These are phyloP conservation scores for Mollisiaceae sp. DNA, from an alignment of 2,329 filamentous ascomycete species.

Conservation along the genomic window DNA sequence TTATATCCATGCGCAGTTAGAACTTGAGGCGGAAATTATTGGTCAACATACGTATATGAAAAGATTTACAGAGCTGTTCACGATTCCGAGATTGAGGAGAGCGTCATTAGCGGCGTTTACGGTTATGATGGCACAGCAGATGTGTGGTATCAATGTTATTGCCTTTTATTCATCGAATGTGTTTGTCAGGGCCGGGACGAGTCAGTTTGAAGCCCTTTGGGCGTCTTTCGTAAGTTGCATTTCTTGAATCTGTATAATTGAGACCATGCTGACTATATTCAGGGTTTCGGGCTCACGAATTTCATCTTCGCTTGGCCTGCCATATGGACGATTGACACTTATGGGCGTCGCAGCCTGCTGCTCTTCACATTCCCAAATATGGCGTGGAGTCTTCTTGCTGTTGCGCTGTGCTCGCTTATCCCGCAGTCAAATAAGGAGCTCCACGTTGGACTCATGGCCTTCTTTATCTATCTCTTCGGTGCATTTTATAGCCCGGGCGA, in stretches of 20 bases:
- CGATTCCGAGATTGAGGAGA: constrained; percentile 69
- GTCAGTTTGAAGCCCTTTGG: constrained; percentile 8
- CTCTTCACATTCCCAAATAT: constrained; percentile 69
- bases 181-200: constrained; percentile 56
- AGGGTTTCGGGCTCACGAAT: constrained; percentile 69
- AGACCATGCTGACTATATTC: constrained; percentile 54
- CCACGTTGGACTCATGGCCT: constrained; percentile 58
- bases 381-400: constrained; percentile 67
- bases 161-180: constrained; percentile 75
- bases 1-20: constrained; percentile 60
- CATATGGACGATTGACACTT: constrained; percentile 68
- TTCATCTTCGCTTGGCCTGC: constrained; percentile 64
- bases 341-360: constrained; percentile 62
- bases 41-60: constrained; percentile 57
- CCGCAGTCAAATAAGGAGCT: constrained; percentile 42
- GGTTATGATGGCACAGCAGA: constrained; percentile 60
- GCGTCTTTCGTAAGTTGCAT: not conserved
- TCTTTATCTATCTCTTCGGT: constrained; percentile 69
- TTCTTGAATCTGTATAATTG: constrained; percentile 48
- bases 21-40: constrained; percentile 48
- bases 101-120: constrained; percentile 78
- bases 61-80: constrained; percentile 71
- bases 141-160: constrained; percentile 63
- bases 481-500: constrained; percentile 56
- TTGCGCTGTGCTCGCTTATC: constrained; percentile 63